These are phyloP conservation scores for Dictyostelium purpureum DNA, from an alignment of 78 protist genomes.

Conservation along the genomic window DNA sequence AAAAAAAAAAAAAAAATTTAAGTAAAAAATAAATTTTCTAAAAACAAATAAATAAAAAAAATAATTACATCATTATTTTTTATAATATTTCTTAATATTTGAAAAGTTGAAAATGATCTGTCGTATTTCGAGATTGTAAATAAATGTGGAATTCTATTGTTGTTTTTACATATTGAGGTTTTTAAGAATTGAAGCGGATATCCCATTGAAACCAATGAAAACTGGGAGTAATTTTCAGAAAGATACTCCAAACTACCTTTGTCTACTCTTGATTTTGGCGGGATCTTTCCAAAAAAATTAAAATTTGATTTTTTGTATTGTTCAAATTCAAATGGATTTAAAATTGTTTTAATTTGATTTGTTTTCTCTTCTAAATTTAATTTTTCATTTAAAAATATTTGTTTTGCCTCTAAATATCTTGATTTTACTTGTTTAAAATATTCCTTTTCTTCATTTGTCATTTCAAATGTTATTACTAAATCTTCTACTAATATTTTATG, in stretches of 20 bases:
- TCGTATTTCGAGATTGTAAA: constrained; percentile 4
- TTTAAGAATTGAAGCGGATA: constrained; percentile 16
- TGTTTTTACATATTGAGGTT: not conserved
- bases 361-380: not conserved
- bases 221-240: not conserved
- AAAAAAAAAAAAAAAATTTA: not conserved
- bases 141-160: constrained; percentile 33
- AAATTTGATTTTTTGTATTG: constrained; percentile 29
- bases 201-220: not conserved
- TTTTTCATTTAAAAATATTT: not conserved
- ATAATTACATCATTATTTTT: constrained; percentile 19
- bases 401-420: not conserved
- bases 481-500: not conserved
- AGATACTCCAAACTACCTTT: not conserved
- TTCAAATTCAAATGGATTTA: constrained; percentile 32
- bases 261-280: not conserved
- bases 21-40: not conserved
- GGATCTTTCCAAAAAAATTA: not conserved
- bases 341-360: constrained; percentile 8
- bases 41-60: not conserved
- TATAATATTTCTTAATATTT: not conserved
- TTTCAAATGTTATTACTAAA: constrained; percentile 1
- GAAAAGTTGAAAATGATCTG: not conserved
- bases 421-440: not conserved
- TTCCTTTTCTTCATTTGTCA: not conserved